phyloP scores from a whole-genome alignment of 257 asterid species.

The Phtheirospermum japonicum region DNA sequence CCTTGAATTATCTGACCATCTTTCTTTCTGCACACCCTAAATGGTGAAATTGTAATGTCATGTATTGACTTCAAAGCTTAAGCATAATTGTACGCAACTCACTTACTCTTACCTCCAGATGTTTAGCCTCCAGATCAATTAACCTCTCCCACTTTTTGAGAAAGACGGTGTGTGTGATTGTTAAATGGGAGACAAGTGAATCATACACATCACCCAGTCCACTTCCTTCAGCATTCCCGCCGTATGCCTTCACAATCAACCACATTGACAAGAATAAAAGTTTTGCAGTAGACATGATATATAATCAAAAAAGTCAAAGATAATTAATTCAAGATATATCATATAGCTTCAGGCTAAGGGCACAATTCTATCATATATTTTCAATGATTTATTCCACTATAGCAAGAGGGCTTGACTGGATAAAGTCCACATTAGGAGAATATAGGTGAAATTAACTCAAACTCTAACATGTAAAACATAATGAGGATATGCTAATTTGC shows the following conservation, averaged over 20 bases:
- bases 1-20: constrained; percentile 52
- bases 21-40: constrained; percentile 65
- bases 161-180: constrained; percentile 53
- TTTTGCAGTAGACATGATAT: constrained; percentile 7
- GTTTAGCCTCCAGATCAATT: constrained; percentile 88
- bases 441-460: constrained; percentile 11
- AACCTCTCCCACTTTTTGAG: constrained; percentile 87
- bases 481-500: constrained; percentile 7
- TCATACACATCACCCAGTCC: constrained; percentile 74
- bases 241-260: constrained; percentile 60
- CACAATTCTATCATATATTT: constrained; percentile 16
- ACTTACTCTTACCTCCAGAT: constrained; percentile 57
- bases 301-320: too few relatives aligned
- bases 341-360: constrained; percentile 16
- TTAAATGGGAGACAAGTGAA: constrained; percentile 77
- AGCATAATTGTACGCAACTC: constrained; percentile 25
- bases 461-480: not conserved
- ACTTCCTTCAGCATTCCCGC: constrained; percentile 78
- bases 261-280: constrained; percentile 19
- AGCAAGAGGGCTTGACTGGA: too few relatives aligned
- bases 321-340: constrained; percentile 1
- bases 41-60: constrained; percentile 24
- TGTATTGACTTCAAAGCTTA: constrained; percentile 18
- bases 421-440: constrained; percentile 9
- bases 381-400: not conserved